A percentile compares a stretch with the other conserved stretches of the same genome.
phyloP scores from a whole-genome alignment of 805 yeast species.

The Candida chilensis region DNA sequence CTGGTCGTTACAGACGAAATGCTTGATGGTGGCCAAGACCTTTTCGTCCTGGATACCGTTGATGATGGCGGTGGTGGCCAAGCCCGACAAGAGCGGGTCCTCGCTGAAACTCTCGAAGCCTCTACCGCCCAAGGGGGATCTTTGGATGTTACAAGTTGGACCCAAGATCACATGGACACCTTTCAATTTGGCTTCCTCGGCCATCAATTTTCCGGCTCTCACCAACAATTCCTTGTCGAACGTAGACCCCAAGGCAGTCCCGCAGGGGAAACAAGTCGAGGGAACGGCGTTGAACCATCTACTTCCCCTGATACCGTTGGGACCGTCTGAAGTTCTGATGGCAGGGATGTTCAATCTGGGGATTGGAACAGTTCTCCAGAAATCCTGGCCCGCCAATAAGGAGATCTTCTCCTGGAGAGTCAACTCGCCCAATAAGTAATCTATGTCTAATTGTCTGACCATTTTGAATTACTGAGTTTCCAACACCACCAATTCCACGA shows the following conservation, averaged over 20 bases:
- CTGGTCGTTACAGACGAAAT: slow-evolving; percentile 27
- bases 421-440: slow-evolving; percentile 2
- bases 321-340: slow-evolving; percentile 20
- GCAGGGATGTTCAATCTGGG: slow-evolving; percentile 14
- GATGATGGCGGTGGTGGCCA: slow-evolving; percentile 17
- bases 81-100: slow-evolving; percentile 27
- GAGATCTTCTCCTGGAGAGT: slow-evolving; percentile 8
- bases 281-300: slow-evolving; percentile 23
- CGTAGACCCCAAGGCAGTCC: slow-evolving; percentile 28
- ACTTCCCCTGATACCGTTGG: slow-evolving; percentile 28
- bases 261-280: slow-evolving; percentile 28
- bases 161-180: slow-evolving; percentile 16
- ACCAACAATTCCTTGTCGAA: slow-evolving; percentile 23
- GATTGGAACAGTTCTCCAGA: slow-evolving; percentile 20
- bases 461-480: no score
- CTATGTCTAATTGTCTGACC: slow-evolving; percentile 1
- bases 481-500: no score
- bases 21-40: slow-evolving; percentile 26
- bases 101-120: slow-evolving; percentile 33
- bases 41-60: slow-evolving; percentile 22
- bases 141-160: slow-evolving; percentile 24
- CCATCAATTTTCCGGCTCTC: slow-evolving; percentile 24
- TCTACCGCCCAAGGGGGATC: slow-evolving; percentile 36
- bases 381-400: slow-evolving; percentile 13
- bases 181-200: slow-evolving; percentile 23